phyloP scores from a whole-genome alignment of 176 grass and related monocot species.

The Carex cristatella region DNA sequence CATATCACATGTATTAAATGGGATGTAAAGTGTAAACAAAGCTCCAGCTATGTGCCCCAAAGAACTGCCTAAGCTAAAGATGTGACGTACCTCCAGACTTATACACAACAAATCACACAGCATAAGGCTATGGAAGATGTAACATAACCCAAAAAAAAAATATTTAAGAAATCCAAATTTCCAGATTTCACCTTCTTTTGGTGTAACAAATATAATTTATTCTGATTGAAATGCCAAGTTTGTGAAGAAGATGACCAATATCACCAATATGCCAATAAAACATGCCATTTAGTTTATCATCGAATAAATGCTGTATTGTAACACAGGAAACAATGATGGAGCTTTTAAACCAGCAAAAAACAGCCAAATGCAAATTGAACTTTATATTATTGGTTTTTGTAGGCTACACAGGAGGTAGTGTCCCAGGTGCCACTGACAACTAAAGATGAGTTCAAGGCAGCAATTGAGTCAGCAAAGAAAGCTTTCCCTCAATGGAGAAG shows the following conservation, averaged over 20 bases:
- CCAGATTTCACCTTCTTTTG: neutral
- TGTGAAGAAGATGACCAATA: neutral
- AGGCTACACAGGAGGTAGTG: constrained; percentile 99
- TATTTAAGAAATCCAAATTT: neutral
- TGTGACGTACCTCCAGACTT: neutral
- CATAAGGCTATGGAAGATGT: neutral
- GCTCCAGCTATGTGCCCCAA: neutral
- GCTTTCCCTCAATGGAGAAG: constrained; percentile 85
- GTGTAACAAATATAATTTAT: neutral
- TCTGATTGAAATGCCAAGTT: neutral
- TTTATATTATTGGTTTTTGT: constrained; percentile 8
- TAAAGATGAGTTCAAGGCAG: constrained; percentile 76
- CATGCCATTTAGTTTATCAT: constrained; percentile 7
- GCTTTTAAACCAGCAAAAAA: neutral
- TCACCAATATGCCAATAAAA: neutral
- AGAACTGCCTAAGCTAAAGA: neutral
- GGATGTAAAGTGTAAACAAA: neutral
- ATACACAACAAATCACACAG: neutral
- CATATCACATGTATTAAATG: neutral
- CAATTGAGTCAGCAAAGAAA: constrained; percentile 62
- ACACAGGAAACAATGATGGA: neutral
- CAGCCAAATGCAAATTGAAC: neutral
- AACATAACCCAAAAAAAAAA: neutral
- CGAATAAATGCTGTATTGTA: neutral
- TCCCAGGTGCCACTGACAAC: constrained; percentile 81